Conservation (phyloP, 2,329 filamentous ascomycete genomes). For the Tolypocladium ovalisporum region DNA sequence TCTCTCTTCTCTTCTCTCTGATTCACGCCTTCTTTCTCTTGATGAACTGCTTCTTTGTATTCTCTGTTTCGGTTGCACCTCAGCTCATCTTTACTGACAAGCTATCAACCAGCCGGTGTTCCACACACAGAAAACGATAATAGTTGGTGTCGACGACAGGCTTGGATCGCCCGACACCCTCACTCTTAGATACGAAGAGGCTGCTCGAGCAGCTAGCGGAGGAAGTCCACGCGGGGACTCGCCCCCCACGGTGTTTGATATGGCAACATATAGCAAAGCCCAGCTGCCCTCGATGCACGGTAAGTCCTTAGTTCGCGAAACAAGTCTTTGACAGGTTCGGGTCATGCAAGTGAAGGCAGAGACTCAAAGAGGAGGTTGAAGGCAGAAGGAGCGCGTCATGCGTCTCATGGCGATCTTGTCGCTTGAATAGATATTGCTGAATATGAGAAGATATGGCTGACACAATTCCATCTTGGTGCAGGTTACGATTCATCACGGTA, state of each 20-base stretch:
- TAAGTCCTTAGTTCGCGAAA: conserved; percentile 37
- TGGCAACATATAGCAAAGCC: conserved; percentile 59
- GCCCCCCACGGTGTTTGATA: conserved; percentile 30
- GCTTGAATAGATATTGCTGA: background rate
- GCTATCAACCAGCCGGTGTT: conserved; percentile 33
- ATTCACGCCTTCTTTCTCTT: background rate
- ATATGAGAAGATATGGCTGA: background rate
- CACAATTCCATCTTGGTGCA: conserved; percentile 14
- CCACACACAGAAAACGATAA: conserved; percentile 43
- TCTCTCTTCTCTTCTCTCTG: background rate
- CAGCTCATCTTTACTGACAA: conserved; percentile 12
- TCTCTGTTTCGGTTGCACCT: conserved; percentile 8
- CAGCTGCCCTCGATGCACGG: conserved; percentile 70
- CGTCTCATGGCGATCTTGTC: background rate
- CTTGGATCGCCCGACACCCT: conserved; percentile 47
- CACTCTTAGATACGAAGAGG: conserved; percentile 46
- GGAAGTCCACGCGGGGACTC: conserved; percentile 45
- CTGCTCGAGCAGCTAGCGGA: conserved; percentile 39
- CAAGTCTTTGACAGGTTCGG: background rate
- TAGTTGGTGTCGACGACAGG: conserved; percentile 42
- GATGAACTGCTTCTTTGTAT: conserved; percentile 2
- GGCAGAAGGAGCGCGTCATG: background rate
- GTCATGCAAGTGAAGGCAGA: background rate
- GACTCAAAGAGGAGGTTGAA: background rate
- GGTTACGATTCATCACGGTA: conserved; percentile 52